phyloP scores from a whole-genome alignment of 768 basidiomycete genomes.

The Dioszegia hungarica region DNA sequence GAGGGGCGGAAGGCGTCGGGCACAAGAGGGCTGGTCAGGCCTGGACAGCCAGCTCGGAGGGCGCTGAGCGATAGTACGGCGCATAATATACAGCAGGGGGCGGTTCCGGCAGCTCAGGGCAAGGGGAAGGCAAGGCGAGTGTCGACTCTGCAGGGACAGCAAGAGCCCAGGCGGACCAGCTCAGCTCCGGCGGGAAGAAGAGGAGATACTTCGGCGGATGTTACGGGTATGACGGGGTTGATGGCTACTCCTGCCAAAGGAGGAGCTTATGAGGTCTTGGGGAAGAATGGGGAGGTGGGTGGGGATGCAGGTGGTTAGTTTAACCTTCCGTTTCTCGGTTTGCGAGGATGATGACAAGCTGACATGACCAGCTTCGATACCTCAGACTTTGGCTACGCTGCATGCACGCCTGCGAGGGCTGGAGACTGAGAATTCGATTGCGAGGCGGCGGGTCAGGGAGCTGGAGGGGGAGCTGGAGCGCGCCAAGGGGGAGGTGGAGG shows the following conservation, averaged over 20 bases:
- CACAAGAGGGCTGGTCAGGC: background rate
- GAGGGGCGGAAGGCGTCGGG: background rate
- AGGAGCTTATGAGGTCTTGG: slow-evolving; percentile 20
- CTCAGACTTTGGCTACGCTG: slow-evolving; percentile 39
- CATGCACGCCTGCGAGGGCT: slow-evolving; percentile 61
- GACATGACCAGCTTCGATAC: slow-evolving; percentile 21
- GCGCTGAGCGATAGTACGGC: slow-evolving; percentile 26
- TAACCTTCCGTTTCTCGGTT: background rate
- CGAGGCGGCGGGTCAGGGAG: slow-evolving; percentile 75
- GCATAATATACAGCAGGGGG: slow-evolving; percentile 15
- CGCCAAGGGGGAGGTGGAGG: slow-evolving; percentile 51
- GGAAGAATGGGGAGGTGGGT: slow-evolving; percentile 37
- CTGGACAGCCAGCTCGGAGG: slow-evolving; percentile 6
- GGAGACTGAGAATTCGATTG: slow-evolving; percentile 75
- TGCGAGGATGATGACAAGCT: background rate
- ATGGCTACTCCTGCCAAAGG: slow-evolving; percentile 47
- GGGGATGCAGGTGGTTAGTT: slow-evolving; percentile 35
- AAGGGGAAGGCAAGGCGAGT: slow-evolving; percentile 5
- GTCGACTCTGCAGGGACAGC: slow-evolving; percentile 1
- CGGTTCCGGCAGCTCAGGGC: background rate
- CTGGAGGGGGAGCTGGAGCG: slow-evolving; percentile 80
- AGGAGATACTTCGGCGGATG: slow-evolving; percentile 24
- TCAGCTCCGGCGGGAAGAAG: slow-evolving; percentile 20
- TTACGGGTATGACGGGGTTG: slow-evolving; percentile 45
- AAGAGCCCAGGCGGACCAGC: background rate